A percentile compares a stretch with the other conserved stretches of the same genome.
Conservation (phyloP, 768 basidiomycete genomes). For the Rhodotorula diobovata region DNA sequence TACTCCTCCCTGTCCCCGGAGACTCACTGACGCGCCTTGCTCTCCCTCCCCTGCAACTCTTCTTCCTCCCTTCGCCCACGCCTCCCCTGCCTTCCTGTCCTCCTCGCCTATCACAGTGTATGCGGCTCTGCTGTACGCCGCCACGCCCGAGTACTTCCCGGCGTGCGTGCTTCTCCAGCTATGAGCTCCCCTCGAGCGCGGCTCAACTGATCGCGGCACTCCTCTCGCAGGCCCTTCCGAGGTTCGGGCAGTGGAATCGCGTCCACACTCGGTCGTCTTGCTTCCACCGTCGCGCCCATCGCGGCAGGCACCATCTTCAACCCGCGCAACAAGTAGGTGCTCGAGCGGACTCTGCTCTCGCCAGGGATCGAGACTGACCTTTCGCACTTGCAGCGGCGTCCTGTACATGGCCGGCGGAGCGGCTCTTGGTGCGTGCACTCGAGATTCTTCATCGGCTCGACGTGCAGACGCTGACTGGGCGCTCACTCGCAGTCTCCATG, state of each 20-base stretch:
- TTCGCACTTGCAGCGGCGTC: background rate
- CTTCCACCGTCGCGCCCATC: constrained; percentile 22
- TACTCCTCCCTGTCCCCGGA: too few relatives aligned
- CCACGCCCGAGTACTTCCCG: constrained; percentile 16
- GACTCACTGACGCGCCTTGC: too few relatives aligned
- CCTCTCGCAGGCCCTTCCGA: background rate
- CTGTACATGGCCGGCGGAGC: background rate
- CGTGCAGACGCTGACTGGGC: background rate
- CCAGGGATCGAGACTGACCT: too few relatives aligned
- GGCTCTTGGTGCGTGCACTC: background rate
- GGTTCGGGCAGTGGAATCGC: constrained; percentile 20
- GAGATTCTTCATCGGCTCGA: too few relatives aligned
- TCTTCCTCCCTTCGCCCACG: too few relatives aligned
- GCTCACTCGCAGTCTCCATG: background rate
- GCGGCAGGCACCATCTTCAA: constrained; percentile 29
- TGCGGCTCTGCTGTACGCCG: constrained; percentile 23
- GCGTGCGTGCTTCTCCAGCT: background rate
- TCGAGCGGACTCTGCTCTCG: background rate
- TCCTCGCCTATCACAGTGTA: constrained; percentile 5
- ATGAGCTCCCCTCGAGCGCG: too few relatives aligned
- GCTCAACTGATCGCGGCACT: too few relatives aligned
- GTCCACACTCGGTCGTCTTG: constrained; percentile 18
- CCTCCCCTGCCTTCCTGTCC: too few relatives aligned
- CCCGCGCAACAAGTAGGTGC: background rate
- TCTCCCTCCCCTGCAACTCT: too few relatives aligned